Evolutionary conservation across 495 filamentous ascomycete species (phyloP), one percentile per base, ranked within the genome.

Genomic region (Penicillium desertorum): DNA sequence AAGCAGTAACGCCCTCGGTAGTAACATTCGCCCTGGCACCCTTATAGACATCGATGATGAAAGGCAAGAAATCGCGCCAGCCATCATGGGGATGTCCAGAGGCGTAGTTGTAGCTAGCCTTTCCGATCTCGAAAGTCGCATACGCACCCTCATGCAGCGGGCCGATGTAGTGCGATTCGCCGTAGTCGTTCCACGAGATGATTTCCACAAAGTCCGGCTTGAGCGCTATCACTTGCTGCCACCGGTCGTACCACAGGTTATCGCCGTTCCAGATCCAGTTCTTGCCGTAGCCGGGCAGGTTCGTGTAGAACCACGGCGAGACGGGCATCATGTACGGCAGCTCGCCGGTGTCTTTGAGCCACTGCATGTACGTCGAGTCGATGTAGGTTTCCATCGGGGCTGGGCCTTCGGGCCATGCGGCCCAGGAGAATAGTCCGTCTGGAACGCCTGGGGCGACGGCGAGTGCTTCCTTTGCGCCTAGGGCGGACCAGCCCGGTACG

Each of bases 311-410:
- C 83, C 86, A 90, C 2, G 88, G 88, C 16, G 86, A 86, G 14
- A 89, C 83, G 16, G 83, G 81, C 88, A 90, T 90, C 88, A 92
- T 91, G 71, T 85, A 92, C 6, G 83, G 75, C 68, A 53, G n/a
- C 0, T 44, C 9, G n/a, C 51, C 51, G 3, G 89, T 89, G 1
- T 76, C 79, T 8, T 61, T 66, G 11, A 82, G 69, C 17, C 69
- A 71, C 10, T 73, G 65, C 37, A 76, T 73, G 71, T 84, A 90
- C 0, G 74, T 69, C 19, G 68, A 57, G 59, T 91, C 88, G 25
- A 76, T 76, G 17, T 69, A 68, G 1, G 74, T 76, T 3, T 73
- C 72, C 67, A 85, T 87, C 32, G 79, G 73, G 1, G 71, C 65
- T 3, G 81, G 73, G 17, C 84, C 83, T 5, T 80, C 72, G 0